Base-by-base conservation (phyloP, 73 alveolate species). In the Tetrahymena thermophila region DNA sequence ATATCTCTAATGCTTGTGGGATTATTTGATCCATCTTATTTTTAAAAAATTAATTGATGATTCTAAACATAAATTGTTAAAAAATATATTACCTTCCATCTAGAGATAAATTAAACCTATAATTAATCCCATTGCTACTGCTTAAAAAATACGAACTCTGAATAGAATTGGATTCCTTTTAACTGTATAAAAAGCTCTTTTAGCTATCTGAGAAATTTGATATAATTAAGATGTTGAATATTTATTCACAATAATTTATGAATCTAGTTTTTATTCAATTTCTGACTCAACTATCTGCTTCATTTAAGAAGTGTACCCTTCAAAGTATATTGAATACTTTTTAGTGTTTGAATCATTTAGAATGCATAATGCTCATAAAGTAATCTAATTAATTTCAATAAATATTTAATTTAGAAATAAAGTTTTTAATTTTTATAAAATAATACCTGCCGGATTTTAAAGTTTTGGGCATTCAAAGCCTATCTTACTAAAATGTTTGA, bases 401-500 rank as follows among this genome's bases (percentile, higher is more conserved):
- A 40, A 40, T 40, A 40, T 40, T 40, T 40, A 14, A 19, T 50
- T 19, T 1, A 50, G 5, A 50, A n/a, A n/a, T n/a, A n/a, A n/a
- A n/a, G n/a, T n/a, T n/a, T n/a, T n/a, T n/a, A n/a, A n/a, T n/a
- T n/a, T n/a, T n/a, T n/a, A 17, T 17, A 40, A 56, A 23, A 6
- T 23, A n/a, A 23, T 71, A 71, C 89, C 89, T 25, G 98, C 98
- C 19, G 98, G 98, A 38, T 96, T 96, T 1, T 93, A 25, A 10
- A 35, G 56, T 1, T 13, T 28, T 6, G 97, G 98, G 44, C 97
- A 96, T 8, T 85, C 89, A 93, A 56, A 96, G 0, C 97, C 97
- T 4, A 93, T 35, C 7, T 83, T 43, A 17, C 43, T 31, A 84
- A 97, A 97, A 55, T 96, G 96, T 8, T 57, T 58, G 1, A 35